Percentiles rank a stretch among this genome's conserved stretches.
These are phyloP conservation scores for Talaromyces sp. DNA, from an alignment of 2,329 filamentous ascomycete genomes.

Conservation along the genomic window DNA sequence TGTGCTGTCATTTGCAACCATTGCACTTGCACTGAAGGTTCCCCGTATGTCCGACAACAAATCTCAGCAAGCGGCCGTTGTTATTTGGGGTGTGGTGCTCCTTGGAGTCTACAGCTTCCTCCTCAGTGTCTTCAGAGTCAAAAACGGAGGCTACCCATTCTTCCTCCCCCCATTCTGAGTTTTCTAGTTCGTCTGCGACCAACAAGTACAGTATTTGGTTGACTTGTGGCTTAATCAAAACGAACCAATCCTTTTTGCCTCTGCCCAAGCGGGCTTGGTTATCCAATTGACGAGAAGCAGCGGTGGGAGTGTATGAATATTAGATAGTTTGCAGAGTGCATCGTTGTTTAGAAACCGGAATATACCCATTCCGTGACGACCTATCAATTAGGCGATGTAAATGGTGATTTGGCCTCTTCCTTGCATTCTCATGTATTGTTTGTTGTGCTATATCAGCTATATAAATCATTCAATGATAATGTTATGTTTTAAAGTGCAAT, in stretches of 20 bases:
- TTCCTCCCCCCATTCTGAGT: conserved; percentile 81
- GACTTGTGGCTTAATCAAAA: conserved; percentile 1
- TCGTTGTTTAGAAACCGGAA: not conserved
- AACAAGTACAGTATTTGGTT: not conserved
- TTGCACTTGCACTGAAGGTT: conserved; percentile 85
- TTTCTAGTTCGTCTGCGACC: not conserved
- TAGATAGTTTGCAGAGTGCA: not conserved
- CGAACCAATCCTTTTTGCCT: not conserved
- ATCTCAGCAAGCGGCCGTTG: conserved; percentile 73
- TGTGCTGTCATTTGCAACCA: conserved; percentile 80
- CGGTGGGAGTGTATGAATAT: not conserved
- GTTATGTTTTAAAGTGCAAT: not conserved
- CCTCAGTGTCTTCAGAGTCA: conserved; percentile 85
- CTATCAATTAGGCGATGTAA: not conserved
- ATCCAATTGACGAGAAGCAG: not conserved
- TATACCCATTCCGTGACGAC: not conserved
- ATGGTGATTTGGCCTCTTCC: not conserved
- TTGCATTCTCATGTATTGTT: not conserved
- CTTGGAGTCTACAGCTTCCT: conserved; percentile 90
- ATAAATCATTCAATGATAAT: not conserved
- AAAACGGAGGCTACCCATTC: conserved; percentile 95
- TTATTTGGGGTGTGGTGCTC: conserved; percentile 73
- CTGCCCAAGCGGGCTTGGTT: not conserved
- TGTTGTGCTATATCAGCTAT: not conserved
- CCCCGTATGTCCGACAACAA: conserved; percentile 77